A percentile compares a stretch with the other conserved stretches of the same genome.
Conservation (phyloP, 768 basidiomycete genomes). For the Mrakia blollopis region DNA sequence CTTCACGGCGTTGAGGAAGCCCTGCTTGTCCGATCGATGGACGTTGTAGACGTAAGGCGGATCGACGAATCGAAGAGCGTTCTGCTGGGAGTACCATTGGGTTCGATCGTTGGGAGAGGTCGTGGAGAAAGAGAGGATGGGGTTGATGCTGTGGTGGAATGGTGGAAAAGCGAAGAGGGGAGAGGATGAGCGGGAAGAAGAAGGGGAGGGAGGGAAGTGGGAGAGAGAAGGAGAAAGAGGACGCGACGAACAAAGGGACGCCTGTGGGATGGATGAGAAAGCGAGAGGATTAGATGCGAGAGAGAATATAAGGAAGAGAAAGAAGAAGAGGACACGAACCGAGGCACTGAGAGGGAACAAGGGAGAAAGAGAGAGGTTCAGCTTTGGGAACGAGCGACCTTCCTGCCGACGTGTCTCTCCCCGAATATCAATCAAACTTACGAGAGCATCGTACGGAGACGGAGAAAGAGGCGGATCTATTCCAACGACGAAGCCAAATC, state of each 20-base stretch:
- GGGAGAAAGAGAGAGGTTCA: not conserved
- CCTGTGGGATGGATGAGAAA: not conserved
- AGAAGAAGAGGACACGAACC: not conserved
- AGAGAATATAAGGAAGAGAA: no score
- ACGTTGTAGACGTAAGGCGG: constrained; percentile 23
- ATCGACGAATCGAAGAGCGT: not conserved
- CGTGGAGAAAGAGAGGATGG: not conserved
- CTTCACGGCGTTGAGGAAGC: constrained; percentile 9
- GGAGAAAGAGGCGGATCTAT: constrained; percentile 6
- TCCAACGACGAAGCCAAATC: no score
- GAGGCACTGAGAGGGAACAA: not conserved
- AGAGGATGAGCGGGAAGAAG: not conserved
- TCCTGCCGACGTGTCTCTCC: no score
- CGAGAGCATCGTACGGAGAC: constrained; percentile 14
- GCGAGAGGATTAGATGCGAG: not conserved
- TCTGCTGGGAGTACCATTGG: constrained; percentile 21
- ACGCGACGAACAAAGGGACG: constrained; percentile 13
- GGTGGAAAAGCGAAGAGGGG: not conserved
- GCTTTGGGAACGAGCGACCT: not conserved
- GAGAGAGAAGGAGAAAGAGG: no score
- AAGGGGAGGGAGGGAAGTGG: not conserved
- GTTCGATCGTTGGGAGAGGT: not conserved
- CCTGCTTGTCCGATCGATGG: not conserved
- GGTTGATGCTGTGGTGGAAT: constrained; percentile 7
- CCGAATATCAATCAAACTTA: not conserved